A percentile compares a stretch with the other conserved stretches of the same genome.
phyloP scores from a whole-genome alignment of 257 asterid genomes.

The Eustoma russellianum region DNA sequence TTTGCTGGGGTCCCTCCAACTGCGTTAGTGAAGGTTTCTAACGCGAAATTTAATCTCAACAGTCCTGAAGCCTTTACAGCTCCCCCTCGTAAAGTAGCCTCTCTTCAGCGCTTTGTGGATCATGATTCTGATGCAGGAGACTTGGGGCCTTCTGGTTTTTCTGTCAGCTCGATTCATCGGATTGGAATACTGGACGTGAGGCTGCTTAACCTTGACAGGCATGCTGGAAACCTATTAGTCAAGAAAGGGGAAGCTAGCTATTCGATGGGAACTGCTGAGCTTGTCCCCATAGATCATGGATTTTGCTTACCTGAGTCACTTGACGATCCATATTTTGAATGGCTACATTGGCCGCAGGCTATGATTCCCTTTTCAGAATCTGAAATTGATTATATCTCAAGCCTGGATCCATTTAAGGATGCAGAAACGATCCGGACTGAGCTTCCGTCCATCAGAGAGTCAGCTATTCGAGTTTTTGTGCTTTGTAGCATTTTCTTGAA shows the following conservation, averaged over 20 bases:
- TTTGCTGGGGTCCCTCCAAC: constrained; percentile 94
- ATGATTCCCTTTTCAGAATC: constrained; percentile 71
- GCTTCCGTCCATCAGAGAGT: constrained; percentile 65
- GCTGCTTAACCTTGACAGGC: constrained; percentile 86
- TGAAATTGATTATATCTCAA: constrained; percentile 58
- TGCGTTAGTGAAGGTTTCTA: constrained; percentile 65
- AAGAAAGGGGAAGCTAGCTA: constrained; percentile 42
- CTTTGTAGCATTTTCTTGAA: constrained; percentile 73
- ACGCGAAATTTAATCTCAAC: constrained; percentile 50
- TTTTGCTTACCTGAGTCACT: constrained; percentile 87
- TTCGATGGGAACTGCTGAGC: constrained; percentile 52
- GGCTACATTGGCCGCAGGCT: constrained; percentile 98
- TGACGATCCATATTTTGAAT: constrained; percentile 92
- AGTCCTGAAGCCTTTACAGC: constrained; percentile 20
- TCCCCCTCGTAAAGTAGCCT: constrained; percentile 51
- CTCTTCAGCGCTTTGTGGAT: constrained; percentile 68
- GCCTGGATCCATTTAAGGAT: constrained; percentile 70
- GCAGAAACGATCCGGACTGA: constrained; percentile 53
- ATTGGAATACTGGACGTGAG: constrained; percentile 82
- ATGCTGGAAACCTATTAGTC: constrained; percentile 88
- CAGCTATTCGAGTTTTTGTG: constrained; percentile 71
- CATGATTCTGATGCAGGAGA: constrained; percentile 91
- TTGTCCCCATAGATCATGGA: constrained; percentile 93
- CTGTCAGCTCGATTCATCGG: constrained; percentile 66
- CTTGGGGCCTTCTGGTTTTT: constrained; percentile 83